Base-by-base conservation (phyloP, 768 basidiomycete genomes). In the Fomitopsis pulvina region DNA sequence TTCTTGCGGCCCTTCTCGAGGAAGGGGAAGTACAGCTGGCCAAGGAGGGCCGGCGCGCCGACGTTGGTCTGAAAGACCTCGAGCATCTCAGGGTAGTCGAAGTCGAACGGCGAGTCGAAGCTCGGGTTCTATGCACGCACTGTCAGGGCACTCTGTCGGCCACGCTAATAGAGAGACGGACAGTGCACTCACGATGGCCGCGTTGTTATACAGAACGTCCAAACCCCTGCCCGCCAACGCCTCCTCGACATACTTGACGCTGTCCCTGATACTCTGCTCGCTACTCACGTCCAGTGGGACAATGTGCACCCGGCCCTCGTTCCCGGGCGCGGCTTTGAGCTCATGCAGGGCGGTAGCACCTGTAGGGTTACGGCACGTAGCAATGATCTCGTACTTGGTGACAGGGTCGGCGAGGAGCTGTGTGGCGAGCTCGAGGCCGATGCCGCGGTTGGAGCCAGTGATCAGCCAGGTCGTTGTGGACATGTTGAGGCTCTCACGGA, bases 141-240 rank as follows among this genome's bases (percentile, higher is more conserved):
- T n/a, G n/a, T n/a, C n/a, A n/a, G n/a, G n/a, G n/a, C n/a, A 28
- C 18, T 2, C 27, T 22, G 18, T 28, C 38, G 16, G 22, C 50
- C 50, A 63, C 62, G 45, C 11, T 27, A 10, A 24, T 27, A 5
- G 45, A 44, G 34, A 2, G n/a, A 10, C 16, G 34, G 24, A 32
- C 14, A 38, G 27, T 14, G 59, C 25, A 60, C 68, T 49, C 48
- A 67, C 67, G 21, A 67, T 48, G 1, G 59, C 70, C 8, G 70
- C 69, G 34, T 70, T 71, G 58, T 71, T 73, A 46, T 70, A 52
- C 22, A 73, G 56, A 44, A 68, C 71, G 52, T 72, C 68, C 5
- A 72, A 53, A 4, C 69, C 68, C 14, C 45, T 49, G 22, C 54
- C 56, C 4, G 51, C 60, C 11, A 72, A 48, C 14, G 66, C 44